phyloP scores from a whole-genome alignment of 2,329 filamentous ascomycete genomes.

The Aspergillus sergii region DNA sequence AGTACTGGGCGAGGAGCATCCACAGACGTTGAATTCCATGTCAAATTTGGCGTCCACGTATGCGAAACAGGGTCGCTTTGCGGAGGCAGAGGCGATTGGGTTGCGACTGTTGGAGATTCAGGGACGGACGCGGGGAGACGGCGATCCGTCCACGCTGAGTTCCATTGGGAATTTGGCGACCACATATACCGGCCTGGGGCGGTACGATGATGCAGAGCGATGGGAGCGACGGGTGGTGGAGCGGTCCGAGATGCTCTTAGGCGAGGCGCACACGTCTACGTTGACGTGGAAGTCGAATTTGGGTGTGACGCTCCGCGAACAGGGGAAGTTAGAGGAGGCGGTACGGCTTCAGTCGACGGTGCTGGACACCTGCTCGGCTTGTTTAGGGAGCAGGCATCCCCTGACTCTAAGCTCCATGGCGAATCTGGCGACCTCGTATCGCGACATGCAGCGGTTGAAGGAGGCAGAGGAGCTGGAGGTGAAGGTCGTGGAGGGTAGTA shows the following conservation, averaged over 20 bases:
- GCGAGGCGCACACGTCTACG: not conserved
- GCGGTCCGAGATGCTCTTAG: not conserved
- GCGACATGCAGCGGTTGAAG: conserved; percentile 6
- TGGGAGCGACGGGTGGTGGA: conserved; percentile 11
- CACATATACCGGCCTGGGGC: conserved; percentile 9
- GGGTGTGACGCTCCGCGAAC: conserved; percentile 9
- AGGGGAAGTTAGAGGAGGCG: conserved; percentile 10
- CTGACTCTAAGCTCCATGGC: conserved; percentile 11
- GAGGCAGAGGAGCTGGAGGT: conserved; percentile 15
- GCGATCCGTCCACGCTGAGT: conserved; percentile 11
- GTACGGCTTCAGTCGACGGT: conserved; percentile 7
- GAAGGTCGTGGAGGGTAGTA: conserved; percentile 8
- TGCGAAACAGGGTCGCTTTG: conserved; percentile 5
- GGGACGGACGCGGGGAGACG: not conserved
- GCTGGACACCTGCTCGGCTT: not conserved
- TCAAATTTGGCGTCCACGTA: conserved; percentile 14
- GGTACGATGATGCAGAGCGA: conserved; percentile 9
- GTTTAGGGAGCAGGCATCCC: conserved; percentile 3
- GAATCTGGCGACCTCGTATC: conserved; percentile 14
- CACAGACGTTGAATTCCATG: conserved; percentile 13
- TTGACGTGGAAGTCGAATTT: conserved; percentile 13
- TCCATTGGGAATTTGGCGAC: conserved; percentile 12
- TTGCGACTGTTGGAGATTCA: conserved; percentile 4
- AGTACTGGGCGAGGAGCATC: conserved; percentile 6
- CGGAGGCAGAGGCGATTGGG: conserved; percentile 8